phyloP scores from a whole-genome alignment of 1,284 basidiomycete genomes.

The Fomitopsis schrenkii region DNA sequence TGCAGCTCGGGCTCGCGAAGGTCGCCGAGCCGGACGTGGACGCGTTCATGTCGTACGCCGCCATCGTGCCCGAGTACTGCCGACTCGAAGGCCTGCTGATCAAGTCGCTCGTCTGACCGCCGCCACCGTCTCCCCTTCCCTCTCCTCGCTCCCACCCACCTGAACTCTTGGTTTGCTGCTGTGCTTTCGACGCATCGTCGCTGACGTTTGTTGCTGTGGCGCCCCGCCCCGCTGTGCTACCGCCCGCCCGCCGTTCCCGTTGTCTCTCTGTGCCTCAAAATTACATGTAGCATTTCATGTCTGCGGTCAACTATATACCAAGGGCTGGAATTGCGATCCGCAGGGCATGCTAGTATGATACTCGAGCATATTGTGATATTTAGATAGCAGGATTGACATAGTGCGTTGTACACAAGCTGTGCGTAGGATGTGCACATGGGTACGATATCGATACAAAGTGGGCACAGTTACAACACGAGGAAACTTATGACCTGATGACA shows the following conservation, averaged over 20 bases:
- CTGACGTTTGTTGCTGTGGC: not conserved
- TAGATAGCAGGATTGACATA: constrained; percentile 6
- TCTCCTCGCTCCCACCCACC: not conserved
- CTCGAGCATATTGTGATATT: constrained; percentile 8
- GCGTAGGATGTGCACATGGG: not conserved
- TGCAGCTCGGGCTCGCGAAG: constrained; percentile 71
- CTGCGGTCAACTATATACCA: constrained; percentile 9
- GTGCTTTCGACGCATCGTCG: constrained; percentile 9
- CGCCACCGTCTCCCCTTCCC: no score
- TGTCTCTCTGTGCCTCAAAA: constrained; percentile 1
- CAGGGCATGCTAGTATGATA: constrained; percentile 5
- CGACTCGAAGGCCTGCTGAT: constrained; percentile 71
- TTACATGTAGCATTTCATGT: constrained; percentile 8
- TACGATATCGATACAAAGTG: no score
- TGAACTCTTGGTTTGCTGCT: constrained; percentile 1
- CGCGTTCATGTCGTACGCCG: constrained; percentile 78
- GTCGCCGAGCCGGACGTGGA: constrained; percentile 79
- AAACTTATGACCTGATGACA: no score
- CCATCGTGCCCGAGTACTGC: constrained; percentile 79
- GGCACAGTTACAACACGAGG: not conserved
- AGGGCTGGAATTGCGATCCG: constrained; percentile 5
- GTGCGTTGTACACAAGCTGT: not conserved
- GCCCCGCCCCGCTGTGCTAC: not conserved
- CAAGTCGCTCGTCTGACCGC: constrained; percentile 49
- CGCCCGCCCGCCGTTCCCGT: no score